Base-by-base conservation (phyloP, 2,329 filamentous ascomycete species). In the Botrytis porri region DNA sequence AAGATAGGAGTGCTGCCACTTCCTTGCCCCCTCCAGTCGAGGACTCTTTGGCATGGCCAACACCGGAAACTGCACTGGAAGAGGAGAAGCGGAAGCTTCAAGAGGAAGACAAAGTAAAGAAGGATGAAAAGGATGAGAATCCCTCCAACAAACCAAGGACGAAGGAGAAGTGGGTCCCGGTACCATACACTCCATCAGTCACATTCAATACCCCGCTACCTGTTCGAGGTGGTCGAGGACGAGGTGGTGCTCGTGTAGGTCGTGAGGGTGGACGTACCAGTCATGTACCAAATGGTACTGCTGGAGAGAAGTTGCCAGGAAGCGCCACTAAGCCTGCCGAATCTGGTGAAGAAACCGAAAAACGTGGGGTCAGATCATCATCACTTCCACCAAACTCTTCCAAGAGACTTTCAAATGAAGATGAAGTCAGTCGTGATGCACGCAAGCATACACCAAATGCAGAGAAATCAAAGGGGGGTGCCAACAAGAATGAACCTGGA, bases 11-110 rank as follows among this genome's bases (percentile, higher is more conserved):
- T 62, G 67, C 76, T 35, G 64, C 74, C n/a, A 80, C 80, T 22
- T 79, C 82, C 63, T 80, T 83, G 60, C 85, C 88, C 48, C 93
- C 93, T 39, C 87, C 93, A 3, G 91, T 93, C 64, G 90, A 88
- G 73, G 95, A 98, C 81, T 87, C 93, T 67, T 85, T 89, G 70
- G 90, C 90, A 32, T 99, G 96, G 96, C 96, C 96, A 25, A 98
- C 95, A 4, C 94, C 94, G 0, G 93, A 97, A 77, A 90, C 87
- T 67, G 92, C 90, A 2, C 89, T 91, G 70, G 90, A 91, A 67
- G 94, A 96, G 77, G 88, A 92, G 75, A 93, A 93, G 83, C 90
- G 91, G 79, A 94, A 93, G 82, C 83, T 86, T 2, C 85, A 89
- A 70, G 87, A 90, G 72, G 93, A 93, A 82, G 86, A 89, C 60